Percentiles rank a stretch among this genome's conserved stretches.
Conservation (phyloP, 2,329 filamentous ascomycete species). For the Microdochium nivale region DNA sequence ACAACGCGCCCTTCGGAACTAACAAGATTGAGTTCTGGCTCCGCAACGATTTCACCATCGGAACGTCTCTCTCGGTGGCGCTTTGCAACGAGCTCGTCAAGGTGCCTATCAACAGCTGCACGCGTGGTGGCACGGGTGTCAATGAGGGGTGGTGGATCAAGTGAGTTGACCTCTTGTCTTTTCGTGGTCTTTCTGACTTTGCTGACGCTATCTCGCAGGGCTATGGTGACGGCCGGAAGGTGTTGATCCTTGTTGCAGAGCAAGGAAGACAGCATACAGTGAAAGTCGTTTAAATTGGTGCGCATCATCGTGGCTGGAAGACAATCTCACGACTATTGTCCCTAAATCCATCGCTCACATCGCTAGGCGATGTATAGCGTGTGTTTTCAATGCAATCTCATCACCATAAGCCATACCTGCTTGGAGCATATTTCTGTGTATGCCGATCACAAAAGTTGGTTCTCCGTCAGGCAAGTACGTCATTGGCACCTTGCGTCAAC, state of each 20-base stretch:
- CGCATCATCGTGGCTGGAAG: neutral
- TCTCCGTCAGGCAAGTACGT: too few relatives aligned
- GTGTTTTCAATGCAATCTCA: too few relatives aligned
- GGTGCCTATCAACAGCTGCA: neutral
- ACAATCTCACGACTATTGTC: neutral
- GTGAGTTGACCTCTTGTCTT: neutral
- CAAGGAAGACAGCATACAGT: neutral
- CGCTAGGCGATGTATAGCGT: too few relatives aligned
- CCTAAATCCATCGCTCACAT: too few relatives aligned
- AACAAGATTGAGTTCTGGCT: neutral
- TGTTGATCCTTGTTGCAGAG: neutral
- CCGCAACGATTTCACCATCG: neutral
- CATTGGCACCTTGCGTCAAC: too few relatives aligned
- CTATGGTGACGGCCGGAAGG: neutral
- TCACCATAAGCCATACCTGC: too few relatives aligned
- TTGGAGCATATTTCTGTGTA: too few relatives aligned
- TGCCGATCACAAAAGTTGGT: too few relatives aligned
- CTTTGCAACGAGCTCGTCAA: neutral
- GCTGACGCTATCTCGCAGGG: neutral
- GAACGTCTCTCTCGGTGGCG: neutral
- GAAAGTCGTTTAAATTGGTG: neutral
- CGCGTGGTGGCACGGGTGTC: neutral
- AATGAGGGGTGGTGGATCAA: neutral
- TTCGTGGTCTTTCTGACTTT: neutral
- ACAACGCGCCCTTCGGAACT: neutral